Conservation (phyloP, 1,284 basidiomycete genomes). For the Ceratorhiza oryzae-sativae region DNA sequence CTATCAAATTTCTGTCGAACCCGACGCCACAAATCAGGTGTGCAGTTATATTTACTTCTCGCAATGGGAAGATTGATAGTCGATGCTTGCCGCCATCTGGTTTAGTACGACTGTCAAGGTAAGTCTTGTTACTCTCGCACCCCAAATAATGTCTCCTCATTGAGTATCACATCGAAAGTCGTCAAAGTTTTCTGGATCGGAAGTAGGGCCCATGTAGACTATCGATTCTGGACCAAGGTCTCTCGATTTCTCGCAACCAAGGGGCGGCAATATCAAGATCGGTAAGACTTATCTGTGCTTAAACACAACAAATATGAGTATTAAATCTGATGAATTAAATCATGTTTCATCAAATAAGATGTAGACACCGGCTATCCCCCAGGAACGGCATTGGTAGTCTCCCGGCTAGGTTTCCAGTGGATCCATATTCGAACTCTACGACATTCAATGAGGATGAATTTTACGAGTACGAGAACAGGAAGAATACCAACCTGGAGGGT, state of each 20-base stretch:
- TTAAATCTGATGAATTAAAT: background rate
- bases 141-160: background rate
- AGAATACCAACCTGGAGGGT: no score
- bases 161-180: background rate
- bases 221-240: slow-evolving; percentile 16
- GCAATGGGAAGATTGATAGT: no score
- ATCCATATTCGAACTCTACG: no score
- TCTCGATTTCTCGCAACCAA: background rate
- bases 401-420: no score
- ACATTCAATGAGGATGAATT: no score
- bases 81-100: no score
- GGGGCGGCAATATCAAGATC: background rate
- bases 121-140: background rate
- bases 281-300: background rate
- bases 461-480: no score
- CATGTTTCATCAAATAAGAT: background rate
- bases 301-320: background rate
- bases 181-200: background rate
- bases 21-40: background rate
- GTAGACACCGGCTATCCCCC: no score
- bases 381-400: no score
- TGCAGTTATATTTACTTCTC: background rate
- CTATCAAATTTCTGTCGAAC: background rate
- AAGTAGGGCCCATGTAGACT: slow-evolving; percentile 3
- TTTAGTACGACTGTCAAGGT: background rate